Conservation (phyloP, 1,139 yeast genomes). For the Pichia sp. region DNA sequence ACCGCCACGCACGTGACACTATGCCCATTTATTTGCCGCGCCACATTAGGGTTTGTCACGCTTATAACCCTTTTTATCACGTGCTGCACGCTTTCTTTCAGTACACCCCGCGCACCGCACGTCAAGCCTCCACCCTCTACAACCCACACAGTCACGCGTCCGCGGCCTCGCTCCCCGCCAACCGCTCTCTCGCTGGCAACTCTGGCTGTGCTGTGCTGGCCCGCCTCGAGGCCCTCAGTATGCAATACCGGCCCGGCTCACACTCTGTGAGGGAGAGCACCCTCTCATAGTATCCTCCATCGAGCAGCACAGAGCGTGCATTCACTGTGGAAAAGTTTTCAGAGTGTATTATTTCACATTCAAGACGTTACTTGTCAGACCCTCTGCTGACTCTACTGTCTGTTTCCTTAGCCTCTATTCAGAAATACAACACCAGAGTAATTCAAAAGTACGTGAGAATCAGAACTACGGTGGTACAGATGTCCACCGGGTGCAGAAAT, state of each 20-base stretch:
- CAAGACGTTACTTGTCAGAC: neutral
- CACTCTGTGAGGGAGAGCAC: neutral
- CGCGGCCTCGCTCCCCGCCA: too few relatives aligned
- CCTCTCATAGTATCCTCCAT: constrained; percentile 4
- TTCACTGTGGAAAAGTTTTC: constrained; percentile 10
- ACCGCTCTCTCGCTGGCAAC: too few relatives aligned
- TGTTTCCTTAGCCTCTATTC: neutral
- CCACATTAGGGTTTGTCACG: too few relatives aligned
- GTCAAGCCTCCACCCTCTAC: too few relatives aligned
- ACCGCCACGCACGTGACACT: too few relatives aligned
- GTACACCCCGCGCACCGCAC: too few relatives aligned
- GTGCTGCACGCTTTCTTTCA: too few relatives aligned
- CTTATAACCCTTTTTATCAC: too few relatives aligned
- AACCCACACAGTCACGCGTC: too few relatives aligned
- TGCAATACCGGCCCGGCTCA: neutral
- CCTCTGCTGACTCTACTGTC: neutral
- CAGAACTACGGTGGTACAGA: neutral
- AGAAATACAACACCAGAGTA: constrained; percentile 18
- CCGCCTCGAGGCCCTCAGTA: too few relatives aligned
- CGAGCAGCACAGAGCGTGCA: constrained; percentile 1
- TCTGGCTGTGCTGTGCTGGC: too few relatives aligned
- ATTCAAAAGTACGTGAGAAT: constrained; percentile 16
- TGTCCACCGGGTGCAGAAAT: neutral
- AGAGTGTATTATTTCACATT: constrained; percentile 1
- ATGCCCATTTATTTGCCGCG: too few relatives aligned